Evolutionary conservation across 495 filamentous ascomycete species (phyloP), one percentile per base, ranked within the genome.

Genomic region (Penicillium fimorum): DNA sequence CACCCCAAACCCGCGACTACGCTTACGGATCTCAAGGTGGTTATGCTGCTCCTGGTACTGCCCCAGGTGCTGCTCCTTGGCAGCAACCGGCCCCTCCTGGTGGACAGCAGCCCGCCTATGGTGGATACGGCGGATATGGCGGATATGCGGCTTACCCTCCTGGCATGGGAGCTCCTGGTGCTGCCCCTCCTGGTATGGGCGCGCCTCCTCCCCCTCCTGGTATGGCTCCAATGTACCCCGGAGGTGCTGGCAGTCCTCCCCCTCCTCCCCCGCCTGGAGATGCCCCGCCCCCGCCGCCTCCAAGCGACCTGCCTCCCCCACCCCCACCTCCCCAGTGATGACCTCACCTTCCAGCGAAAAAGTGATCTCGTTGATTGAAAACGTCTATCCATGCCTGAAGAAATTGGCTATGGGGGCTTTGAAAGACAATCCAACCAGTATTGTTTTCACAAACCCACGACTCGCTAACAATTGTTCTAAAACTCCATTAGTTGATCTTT

Each of bases 171-270:
- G 82, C 82, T 55, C 83, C 85, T 49, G 59, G 59, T 43, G 52
- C 42, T 47, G 42, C 83, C 33, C 75, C 79, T 42, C 66, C 74
- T 49, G 76, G 74, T 45, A 79, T 87, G 59, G 79, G 78, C 56
- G 82, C 82, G 48, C 86, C 87, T 29, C 86, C 86, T 45, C 84
- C 86, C 49, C 87, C 88, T 37, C 87, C 87, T 49, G 87, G 87
- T 43, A 77, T 90, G 55, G 82, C 83, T 55, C 82, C 87, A 17
- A 78, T 90, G 57, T 87, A 88, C 67, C 79, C 77, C 55, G 85
- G 75, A 27, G 67, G 59, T 48, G 73, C 80, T 52, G 76, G 74
- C 37, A 79, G 76, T 38, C 85, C 85, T 47, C 65, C 65, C 2
- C 83, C 83, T 35, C 85, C 72, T 1, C 70, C 75, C 15, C 72